Percentiles rank a stretch among this genome's conserved stretches.
Conservation (phyloP, 1,284 basidiomycete genomes). For the Papiliotrema fonsecae region DNA sequence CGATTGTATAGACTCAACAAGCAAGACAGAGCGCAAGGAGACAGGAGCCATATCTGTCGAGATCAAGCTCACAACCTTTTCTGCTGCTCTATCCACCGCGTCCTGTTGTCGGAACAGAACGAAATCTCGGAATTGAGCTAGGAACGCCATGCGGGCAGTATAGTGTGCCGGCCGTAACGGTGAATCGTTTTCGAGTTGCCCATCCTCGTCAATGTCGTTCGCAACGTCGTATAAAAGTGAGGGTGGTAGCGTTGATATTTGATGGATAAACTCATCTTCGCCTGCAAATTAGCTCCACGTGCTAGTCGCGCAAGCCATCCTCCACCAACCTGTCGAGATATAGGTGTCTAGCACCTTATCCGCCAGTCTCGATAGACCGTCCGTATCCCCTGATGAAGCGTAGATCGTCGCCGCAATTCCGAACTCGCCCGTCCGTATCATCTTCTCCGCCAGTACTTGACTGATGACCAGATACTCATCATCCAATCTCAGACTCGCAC, state of each 20-base stretch:
- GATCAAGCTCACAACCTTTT: conserved; percentile 45
- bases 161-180: conserved; percentile 22
- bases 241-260: conserved; percentile 35
- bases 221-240: conserved; percentile 32
- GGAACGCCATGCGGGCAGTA: conserved; percentile 47
- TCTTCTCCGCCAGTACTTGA: conserved; percentile 40
- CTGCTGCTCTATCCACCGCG: conserved; percentile 42
- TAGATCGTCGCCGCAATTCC: conserved; percentile 49
- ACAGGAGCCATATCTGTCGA: conserved; percentile 47
- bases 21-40: conserved; percentile 47
- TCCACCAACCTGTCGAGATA: conserved; percentile 37
- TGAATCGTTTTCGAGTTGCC: too few relatives aligned
- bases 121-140: conserved; percentile 51
- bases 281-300: conserved; percentile 13
- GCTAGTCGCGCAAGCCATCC: conserved; percentile 3
- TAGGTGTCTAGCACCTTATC: conserved; percentile 48
- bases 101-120: conserved; percentile 44
- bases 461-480: conserved; percentile 42
- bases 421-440: conserved; percentile 42
- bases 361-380: conserved; percentile 45
- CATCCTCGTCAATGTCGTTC: conserved; percentile 12
- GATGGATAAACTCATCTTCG: conserved; percentile 23
- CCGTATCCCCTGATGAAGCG: conserved; percentile 44
- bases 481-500: conserved; percentile 34
- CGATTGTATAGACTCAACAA: conserved; percentile 47